Conservation (phyloP, 495 filamentous ascomycete genomes). For the Penicilliopsis zonata region DNA sequence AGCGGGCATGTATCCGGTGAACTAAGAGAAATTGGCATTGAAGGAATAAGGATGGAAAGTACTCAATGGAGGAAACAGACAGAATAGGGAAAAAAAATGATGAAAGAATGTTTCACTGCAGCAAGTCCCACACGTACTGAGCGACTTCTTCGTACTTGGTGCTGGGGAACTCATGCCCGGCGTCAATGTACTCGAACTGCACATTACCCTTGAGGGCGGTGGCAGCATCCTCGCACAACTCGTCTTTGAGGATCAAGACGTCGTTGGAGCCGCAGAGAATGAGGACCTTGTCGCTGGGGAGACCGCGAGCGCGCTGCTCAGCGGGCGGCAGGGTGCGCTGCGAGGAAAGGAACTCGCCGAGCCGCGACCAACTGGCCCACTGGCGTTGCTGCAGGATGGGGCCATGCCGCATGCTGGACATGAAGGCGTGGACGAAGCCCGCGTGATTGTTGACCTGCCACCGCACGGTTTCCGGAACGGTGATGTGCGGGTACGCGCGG, state of each 20-base stretch:
- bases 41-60: too few species aligned
- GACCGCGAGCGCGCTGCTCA: constrained; percentile 11
- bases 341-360: constrained; percentile 38
- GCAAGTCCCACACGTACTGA: constrained; percentile 25
- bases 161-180: constrained; percentile 48
- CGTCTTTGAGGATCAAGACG: constrained; percentile 39
- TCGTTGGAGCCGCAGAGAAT: constrained; percentile 44
- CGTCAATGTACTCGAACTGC: constrained; percentile 34
- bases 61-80: constrained; percentile 8
- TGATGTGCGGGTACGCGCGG: constrained; percentile 30
- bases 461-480: constrained; percentile 29
- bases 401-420: constrained; percentile 44
- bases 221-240: constrained; percentile 43
- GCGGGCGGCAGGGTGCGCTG: constrained; percentile 17
- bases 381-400: constrained; percentile 39
- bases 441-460: constrained; percentile 46
- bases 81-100: constrained; percentile 1
- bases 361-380: constrained; percentile 40
- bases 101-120: constrained; percentile 14
- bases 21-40: too few species aligned
- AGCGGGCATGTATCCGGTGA: too few species aligned
- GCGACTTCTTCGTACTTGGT: constrained; percentile 40
- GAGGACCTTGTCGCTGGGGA: constrained; percentile 37
- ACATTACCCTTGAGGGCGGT: constrained; percentile 37
- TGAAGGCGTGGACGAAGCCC: constrained; percentile 45